phyloP scores from a whole-genome alignment of 176 grass and related monocot species.

The Rhynchospora pubera region DNA sequence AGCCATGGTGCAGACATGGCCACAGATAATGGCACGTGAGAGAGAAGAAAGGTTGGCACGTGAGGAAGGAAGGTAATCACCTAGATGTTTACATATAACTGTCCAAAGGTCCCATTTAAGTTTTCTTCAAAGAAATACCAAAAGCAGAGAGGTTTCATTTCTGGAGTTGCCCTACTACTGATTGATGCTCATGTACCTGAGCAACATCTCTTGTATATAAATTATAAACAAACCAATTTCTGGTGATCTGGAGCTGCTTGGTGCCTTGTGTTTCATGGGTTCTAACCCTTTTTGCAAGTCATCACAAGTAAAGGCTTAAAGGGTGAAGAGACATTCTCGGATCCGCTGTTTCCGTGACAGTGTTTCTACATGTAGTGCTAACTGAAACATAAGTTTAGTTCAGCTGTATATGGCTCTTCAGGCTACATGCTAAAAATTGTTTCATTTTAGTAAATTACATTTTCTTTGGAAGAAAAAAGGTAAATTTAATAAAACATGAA shows the following conservation, averaged over 20 bases:
- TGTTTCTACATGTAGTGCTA: background rate
- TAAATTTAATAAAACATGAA: too few species aligned
- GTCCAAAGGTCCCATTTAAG: conserved; percentile 18
- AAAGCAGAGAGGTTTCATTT: conserved; percentile 6
- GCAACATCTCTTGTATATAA: background rate
- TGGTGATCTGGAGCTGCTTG: background rate
- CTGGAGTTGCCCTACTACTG: background rate
- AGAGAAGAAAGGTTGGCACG: conserved; percentile 17
- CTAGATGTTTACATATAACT: conserved; percentile 29
- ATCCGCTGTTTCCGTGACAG: background rate
- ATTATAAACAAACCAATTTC: background rate
- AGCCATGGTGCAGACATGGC: conserved; percentile 8
- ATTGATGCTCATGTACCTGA: background rate
- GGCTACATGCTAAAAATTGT: background rate
- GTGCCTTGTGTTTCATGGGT: background rate
- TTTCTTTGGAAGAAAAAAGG: too few species aligned
- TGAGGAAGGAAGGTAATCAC: conserved; percentile 2
- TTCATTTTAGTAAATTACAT: background rate
- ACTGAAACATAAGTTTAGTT: background rate
- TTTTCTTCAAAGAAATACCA: conserved; percentile 22
- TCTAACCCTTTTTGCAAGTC: conserved; percentile 4
- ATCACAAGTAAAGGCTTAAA: background rate
- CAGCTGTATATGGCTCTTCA: background rate
- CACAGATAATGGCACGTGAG: conserved; percentile 5
- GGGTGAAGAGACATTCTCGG: background rate